These are phyloP conservation scores for Maudiozyma saulgeensis DNA, from an alignment of 805 yeast genomes.

Conservation along the genomic window DNA sequence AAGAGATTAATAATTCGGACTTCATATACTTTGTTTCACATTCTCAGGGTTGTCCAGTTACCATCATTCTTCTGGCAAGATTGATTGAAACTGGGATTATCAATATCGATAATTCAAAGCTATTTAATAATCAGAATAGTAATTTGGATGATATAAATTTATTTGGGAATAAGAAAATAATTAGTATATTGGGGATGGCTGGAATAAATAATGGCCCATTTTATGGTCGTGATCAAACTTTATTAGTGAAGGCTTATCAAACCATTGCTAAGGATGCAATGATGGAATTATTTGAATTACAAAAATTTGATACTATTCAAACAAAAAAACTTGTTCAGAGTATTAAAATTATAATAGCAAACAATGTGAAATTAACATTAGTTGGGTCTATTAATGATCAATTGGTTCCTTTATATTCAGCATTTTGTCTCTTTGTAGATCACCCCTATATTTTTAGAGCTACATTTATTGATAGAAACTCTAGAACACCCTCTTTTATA, in stretches of 20 bases:
- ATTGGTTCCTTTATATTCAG: slow-evolving; percentile 83
- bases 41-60: slow-evolving; percentile 93
- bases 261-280: slow-evolving; percentile 84
- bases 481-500: slow-evolving; percentile 72
- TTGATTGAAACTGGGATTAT: slow-evolving; percentile 52
- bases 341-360: slow-evolving; percentile 50
- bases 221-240: slow-evolving; percentile 78
- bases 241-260: slow-evolving; percentile 80
- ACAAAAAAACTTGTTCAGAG: slow-evolving; percentile 63
- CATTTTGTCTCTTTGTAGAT: slow-evolving; percentile 67
- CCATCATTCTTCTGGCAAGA: slow-evolving; percentile 66
- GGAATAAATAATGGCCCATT: slow-evolving; percentile 93
- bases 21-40: slow-evolving; percentile 87
- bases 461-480: slow-evolving; percentile 75
- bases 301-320: slow-evolving; percentile 61
- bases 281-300: slow-evolving; percentile 80
- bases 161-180: slow-evolving; percentile 30
- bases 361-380: slow-evolving; percentile 68
- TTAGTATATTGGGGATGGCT: slow-evolving; percentile 87
- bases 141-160: slow-evolving; percentile 5
- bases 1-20: slow-evolving; percentile 54
- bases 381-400: slow-evolving; percentile 92
- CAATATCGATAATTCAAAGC: slow-evolving; percentile 26
- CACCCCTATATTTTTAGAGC: slow-evolving; percentile 91
- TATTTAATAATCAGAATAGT: slow-evolving; percentile 10